Conservation (phyloP, 164 flowering plant species). For the Sedum album region DNA sequence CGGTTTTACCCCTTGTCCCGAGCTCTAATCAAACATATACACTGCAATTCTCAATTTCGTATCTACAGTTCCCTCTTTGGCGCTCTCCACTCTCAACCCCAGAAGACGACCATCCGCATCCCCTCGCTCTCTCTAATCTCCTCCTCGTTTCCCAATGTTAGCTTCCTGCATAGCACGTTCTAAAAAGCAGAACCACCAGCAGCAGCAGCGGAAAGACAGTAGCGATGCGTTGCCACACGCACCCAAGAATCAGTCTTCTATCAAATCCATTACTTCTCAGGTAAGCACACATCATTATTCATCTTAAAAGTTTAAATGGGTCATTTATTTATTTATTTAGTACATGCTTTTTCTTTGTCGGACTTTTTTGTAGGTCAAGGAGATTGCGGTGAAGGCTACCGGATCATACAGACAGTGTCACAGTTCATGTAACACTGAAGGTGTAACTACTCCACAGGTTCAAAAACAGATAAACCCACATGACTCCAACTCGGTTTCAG, state of each 20-base stretch:
- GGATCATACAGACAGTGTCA: constrained; percentile 42
- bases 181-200: constrained; percentile 25
- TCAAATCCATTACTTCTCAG: constrained; percentile 56
- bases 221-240: constrained; percentile 14
- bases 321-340: background rate
- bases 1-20: background rate
- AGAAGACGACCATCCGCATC: background rate
- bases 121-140: background rate
- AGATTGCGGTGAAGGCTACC: constrained; percentile 55
- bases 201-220: constrained; percentile 13
- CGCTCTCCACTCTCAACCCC: background rate
- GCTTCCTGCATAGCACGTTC: constrained; percentile 58
- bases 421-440: constrained; percentile 34
- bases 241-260: constrained; percentile 20
- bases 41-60: background rate
- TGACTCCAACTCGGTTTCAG: constrained; percentile 31
- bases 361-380: constrained; percentile 31
- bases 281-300: constrained; percentile 12
- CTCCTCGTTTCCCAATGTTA: constrained; percentile 12
- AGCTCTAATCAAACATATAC: constrained; percentile 9
- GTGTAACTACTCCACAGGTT: constrained; percentile 9
- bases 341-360: background rate
- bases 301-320: background rate
- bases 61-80: background rate
- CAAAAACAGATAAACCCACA: constrained; percentile 22